A percentile compares a stretch with the other conserved stretches of the same genome.
Evolutionary conservation across 2,329 filamentous ascomycete species (phyloP).

Genomic region (Bipolaris zeicola): DNA sequence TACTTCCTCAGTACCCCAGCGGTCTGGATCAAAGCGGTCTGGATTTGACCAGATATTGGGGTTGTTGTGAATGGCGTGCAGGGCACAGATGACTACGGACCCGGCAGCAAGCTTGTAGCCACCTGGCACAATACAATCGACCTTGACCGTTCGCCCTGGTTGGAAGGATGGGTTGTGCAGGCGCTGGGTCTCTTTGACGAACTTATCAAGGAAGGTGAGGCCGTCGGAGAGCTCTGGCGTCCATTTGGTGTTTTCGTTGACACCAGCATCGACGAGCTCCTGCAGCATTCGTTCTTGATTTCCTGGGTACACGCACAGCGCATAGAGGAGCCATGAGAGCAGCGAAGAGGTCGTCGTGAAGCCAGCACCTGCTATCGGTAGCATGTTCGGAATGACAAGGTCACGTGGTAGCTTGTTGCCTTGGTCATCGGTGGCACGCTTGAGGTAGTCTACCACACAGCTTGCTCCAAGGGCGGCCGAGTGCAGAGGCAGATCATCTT

Average conservation of each 20-base stretch:
- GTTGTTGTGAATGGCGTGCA: constrained; percentile 58
- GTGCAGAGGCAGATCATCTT: constrained; percentile 31
- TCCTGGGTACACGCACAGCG: constrained; percentile 23
- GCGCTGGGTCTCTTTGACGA: constrained; percentile 33
- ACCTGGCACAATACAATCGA: constrained; percentile 63
- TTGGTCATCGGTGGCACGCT: constrained; percentile 29
- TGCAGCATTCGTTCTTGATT: constrained; percentile 29
- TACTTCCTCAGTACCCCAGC: constrained; percentile 62
- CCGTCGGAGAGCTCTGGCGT: constrained; percentile 25
- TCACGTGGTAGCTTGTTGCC: constrained; percentile 27
- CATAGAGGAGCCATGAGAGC: constrained; percentile 28
- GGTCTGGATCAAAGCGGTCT: constrained; percentile 62
- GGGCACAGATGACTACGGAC: constrained; percentile 59
- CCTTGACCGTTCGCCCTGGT: constrained; percentile 62
- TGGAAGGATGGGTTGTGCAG: constrained; percentile 30
- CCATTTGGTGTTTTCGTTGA: constrained; percentile 25
- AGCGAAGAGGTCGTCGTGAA: constrained; percentile 32
- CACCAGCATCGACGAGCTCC: constrained; percentile 26
- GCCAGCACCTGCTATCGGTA: constrained; percentile 18
- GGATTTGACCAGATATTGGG: constrained; percentile 64
- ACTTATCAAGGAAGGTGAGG: constrained; percentile 26
- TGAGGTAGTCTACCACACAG: constrained; percentile 31
- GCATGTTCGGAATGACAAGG: constrained; percentile 21
- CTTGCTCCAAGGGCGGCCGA: constrained; percentile 46
- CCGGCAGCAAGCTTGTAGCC: constrained; percentile 62